Evolutionary conservation across 345 rosid genomes (phyloP).

Genomic region (Orychophragmus violaceus): DNA sequence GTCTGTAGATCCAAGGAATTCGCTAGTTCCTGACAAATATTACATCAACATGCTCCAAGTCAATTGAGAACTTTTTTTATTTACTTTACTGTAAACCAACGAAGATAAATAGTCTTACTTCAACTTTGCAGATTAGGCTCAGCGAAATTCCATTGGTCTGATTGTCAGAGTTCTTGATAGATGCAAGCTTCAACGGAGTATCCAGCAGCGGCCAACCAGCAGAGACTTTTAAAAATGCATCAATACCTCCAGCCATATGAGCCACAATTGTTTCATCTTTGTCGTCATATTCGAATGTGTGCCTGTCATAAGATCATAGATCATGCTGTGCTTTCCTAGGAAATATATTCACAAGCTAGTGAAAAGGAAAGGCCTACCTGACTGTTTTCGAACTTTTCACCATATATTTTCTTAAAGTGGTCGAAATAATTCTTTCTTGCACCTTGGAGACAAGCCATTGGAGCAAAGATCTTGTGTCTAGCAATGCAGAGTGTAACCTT

Average conservation of each 20-base stretch:
- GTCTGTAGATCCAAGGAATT: conserved; percentile 26
- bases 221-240: conserved; percentile 52
- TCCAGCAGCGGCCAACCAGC: conserved; percentile 64
- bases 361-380: conserved; percentile 40
- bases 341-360: conserved; percentile 5
- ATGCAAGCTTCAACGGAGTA: conserved; percentile 23
- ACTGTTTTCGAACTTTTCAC: conserved; percentile 49
- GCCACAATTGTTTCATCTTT: conserved; percentile 57
- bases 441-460: conserved; percentile 63
- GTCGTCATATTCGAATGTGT: too few species aligned
- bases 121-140: conserved; percentile 51
- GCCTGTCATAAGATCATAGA: too few species aligned
- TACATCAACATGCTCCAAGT: too few species aligned
- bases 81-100: too few species aligned
- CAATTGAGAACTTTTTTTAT: too few species aligned
- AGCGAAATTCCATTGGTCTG: conserved; percentile 51
- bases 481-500: conserved; percentile 33
- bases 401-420: conserved; percentile 50
- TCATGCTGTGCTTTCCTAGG: conserved; percentile 8
- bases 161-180: conserved; percentile 40
- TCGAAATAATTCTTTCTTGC: conserved; percentile 57
- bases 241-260: conserved; percentile 55
- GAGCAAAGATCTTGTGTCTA: conserved; percentile 47
- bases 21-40: conserved; percentile 20
- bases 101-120: too few species aligned